A percentile compares a stretch with the other conserved stretches of the same genome.
Evolutionary conservation across 768 basidiomycete genomes (phyloP).

Genomic region (Kwoniella europaea): DNA sequence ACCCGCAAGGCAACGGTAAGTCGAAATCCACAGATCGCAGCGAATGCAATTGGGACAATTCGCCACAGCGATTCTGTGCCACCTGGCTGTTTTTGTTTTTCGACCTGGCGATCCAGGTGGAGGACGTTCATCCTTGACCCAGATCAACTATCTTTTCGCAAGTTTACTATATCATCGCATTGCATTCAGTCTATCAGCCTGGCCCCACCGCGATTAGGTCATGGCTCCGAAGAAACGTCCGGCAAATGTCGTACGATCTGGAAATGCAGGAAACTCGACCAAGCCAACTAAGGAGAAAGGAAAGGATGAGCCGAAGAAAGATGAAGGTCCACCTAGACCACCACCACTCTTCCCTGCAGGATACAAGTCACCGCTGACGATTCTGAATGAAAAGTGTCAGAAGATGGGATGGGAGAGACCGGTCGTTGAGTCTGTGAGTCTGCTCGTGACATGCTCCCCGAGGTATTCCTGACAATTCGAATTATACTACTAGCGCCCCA

Average conservation of each 20-base stretch:
- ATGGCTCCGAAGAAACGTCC: conserved; percentile 62
- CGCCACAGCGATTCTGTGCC: no score
- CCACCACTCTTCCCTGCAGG: conserved; percentile 77
- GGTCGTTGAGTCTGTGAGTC: conserved; percentile 71
- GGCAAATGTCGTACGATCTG: conserved; percentile 81
- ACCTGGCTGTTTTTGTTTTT: no score
- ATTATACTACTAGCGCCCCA: conserved; percentile 28
- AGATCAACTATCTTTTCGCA: no score
- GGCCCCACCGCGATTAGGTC: background rate
- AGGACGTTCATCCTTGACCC: no score
- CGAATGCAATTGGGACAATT: no score
- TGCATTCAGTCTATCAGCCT: background rate
- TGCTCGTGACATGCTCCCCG: conserved; percentile 12
- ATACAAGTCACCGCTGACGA: conserved; percentile 78
- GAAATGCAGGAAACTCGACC: conserved; percentile 85
- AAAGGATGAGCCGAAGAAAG: conserved; percentile 47
- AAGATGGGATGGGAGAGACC: conserved; percentile 90
- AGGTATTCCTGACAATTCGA: background rate
- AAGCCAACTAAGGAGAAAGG: conserved; percentile 61
- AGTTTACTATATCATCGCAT: no score
- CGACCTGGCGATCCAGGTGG: no score
- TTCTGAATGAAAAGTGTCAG: conserved; percentile 87
- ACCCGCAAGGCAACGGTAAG: no score
- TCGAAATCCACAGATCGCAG: no score
- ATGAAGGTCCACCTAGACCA: conserved; percentile 47